A percentile compares a stretch with the other conserved stretches of the same genome.
Evolutionary conservation across 1,284 basidiomycete species (phyloP).

Genomic region (Austroboletus olivaceoglutinosus): DNA sequence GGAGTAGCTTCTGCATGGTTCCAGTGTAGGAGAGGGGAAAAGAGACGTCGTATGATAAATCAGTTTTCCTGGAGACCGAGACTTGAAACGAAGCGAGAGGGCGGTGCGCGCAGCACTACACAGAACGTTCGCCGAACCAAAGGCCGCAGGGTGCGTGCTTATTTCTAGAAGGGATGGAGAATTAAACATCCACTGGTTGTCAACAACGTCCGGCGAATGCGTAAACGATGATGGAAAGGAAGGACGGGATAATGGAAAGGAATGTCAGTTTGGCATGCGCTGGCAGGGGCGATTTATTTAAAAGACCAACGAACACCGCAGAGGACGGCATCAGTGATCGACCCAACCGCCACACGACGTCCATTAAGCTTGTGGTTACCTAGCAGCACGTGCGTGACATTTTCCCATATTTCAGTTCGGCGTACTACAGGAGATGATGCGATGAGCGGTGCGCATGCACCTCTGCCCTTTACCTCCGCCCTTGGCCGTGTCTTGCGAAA

Average conservation of each 20-base stretch:
- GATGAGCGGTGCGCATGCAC: no score
- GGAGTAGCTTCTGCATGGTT: constrained; percentile 1
- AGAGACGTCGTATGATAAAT: background rate
- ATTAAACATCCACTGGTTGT: background rate
- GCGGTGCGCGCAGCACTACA: no score
- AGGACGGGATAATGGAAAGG: background rate
- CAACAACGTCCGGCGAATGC: background rate
- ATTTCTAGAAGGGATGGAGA: background rate
- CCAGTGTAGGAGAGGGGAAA: background rate
- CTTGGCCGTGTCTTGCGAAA: no score
- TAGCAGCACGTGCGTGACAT: background rate
- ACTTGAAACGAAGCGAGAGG: background rate
- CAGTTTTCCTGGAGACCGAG: background rate
- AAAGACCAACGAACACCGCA: background rate
- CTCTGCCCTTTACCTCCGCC: no score
- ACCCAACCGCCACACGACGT: background rate
- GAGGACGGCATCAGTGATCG: background rate
- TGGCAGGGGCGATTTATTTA: background rate
- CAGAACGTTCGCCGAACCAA: background rate
- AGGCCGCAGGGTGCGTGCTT: background rate
- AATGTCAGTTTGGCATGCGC: background rate
- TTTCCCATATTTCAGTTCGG: no score
- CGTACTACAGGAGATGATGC: no score
- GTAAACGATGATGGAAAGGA: background rate
- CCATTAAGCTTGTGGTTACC: background rate